Evolutionary conservation across 2,329 filamentous ascomycete genomes (phyloP).

Genomic region (Paecilomyces formosus): DNA sequence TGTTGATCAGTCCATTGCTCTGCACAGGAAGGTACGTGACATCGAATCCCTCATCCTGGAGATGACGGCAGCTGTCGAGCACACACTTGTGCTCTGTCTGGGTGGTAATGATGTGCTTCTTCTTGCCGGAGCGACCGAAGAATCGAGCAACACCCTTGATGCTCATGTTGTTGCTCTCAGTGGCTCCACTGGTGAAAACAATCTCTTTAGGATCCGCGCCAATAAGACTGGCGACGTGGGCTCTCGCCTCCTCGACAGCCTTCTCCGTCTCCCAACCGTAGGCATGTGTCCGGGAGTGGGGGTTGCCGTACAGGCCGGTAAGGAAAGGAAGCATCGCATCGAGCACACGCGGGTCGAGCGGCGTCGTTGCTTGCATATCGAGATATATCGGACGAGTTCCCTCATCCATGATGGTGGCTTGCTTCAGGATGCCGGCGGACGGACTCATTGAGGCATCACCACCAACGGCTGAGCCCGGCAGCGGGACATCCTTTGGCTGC

Average conservation of each 20-base stretch:
- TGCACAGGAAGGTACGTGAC: constrained; percentile 95
- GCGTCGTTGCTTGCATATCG: constrained; percentile 96
- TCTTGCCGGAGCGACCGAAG: constrained; percentile 87
- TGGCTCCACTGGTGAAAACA: constrained; percentile 96
- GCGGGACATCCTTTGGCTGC: constrained; percentile 49
- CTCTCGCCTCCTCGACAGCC: constrained; percentile 79
- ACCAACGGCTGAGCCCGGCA: constrained; percentile 51
- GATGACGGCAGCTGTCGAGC: constrained; percentile 89
- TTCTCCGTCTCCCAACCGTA: constrained; percentile 99
- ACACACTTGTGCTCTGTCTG: constrained; percentile 99
- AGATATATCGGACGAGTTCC: constrained; percentile 92
- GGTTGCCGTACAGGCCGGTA: constrained; percentile 90
- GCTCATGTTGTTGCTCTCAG: constrained; percentile 99
- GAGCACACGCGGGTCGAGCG: constrained; percentile 85
- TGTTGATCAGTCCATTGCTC: constrained; percentile 72
- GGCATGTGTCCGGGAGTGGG: constrained; percentile 92
- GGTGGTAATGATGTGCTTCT: constrained; percentile 95
- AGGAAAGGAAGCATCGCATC: constrained; percentile 96
- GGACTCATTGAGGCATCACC: constrained; percentile 69
- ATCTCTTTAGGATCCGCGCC: constrained; percentile 96
- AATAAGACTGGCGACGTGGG: constrained; percentile 76
- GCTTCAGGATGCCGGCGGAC: constrained; percentile 76
- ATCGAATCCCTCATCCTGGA: constrained; percentile 94
- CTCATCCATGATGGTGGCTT: constrained; percentile 87
- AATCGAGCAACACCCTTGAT: constrained; percentile 97